Percentiles rank a stretch among this genome's conserved stretches.
These are phyloP conservation scores for Tetrapisispora phaffii DNA, from an alignment of 805 yeast genomes.

Conservation along the genomic window DNA sequence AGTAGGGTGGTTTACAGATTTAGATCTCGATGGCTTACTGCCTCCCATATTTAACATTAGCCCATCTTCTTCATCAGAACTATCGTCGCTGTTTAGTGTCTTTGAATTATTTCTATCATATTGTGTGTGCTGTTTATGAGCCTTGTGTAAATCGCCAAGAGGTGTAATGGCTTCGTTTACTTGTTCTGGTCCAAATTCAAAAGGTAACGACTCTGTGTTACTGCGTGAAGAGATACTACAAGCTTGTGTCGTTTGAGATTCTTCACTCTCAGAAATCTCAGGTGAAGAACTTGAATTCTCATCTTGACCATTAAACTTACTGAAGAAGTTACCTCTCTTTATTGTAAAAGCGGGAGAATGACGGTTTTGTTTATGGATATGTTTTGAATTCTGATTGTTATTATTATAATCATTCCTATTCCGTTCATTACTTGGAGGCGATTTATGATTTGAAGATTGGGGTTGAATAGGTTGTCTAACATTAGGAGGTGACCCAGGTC, in stretches of 20 bases:
- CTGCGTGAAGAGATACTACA: constrained; percentile 1
- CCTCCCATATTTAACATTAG: constrained; percentile 15
- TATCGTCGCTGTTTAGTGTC: constrained; percentile 3
- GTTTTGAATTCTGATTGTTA: background rate
- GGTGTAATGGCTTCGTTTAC: constrained; percentile 20
- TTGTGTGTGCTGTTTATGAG: constrained; percentile 6
- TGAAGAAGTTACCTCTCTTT: constrained; percentile 9
- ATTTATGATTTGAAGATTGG: background rate
- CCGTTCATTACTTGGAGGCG: background rate
- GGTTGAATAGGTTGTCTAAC: background rate
- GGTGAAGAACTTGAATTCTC: constrained; percentile 7
- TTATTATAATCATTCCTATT: background rate
- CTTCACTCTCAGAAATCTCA: constrained; percentile 7
- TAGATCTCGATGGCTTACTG: constrained; percentile 5
- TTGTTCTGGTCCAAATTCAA: constrained; percentile 27
- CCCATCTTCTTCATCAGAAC: constrained; percentile 13
- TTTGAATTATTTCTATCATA: constrained; percentile 2
- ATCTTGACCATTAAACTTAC: constrained; percentile 11
- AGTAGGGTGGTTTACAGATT: background rate
- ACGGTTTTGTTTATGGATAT: background rate
- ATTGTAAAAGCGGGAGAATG: background rate
- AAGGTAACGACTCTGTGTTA: constrained; percentile 23
- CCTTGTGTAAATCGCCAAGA: constrained; percentile 12
- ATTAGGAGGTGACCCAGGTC: background rate
- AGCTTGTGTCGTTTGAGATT: constrained; percentile 3